These are phyloP conservation scores for Starmerella roubikii DNA, from an alignment of 805 yeast genomes.

Conservation along the genomic window DNA sequence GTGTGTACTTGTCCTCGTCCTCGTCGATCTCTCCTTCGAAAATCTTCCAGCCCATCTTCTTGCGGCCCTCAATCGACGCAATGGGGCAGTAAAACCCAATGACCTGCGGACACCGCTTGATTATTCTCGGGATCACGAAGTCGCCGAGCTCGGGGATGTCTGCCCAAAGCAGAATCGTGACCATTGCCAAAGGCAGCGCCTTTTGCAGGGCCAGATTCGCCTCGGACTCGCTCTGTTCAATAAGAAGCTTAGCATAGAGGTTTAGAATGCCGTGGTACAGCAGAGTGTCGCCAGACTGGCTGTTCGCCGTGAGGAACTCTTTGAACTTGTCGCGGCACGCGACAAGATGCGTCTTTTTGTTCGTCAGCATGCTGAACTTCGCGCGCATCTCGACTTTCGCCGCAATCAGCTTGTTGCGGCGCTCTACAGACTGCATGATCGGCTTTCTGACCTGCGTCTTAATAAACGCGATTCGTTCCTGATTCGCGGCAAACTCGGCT, in stretches of 20 bases:
- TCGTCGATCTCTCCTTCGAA: constrained; percentile 31
- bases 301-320: constrained; percentile 37
- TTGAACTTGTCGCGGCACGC: constrained; percentile 34
- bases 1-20: constrained; percentile 59
- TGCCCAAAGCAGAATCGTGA: constrained; percentile 43
- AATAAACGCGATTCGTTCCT: constrained; percentile 32
- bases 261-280: constrained; percentile 66
- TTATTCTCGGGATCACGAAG: constrained; percentile 60
- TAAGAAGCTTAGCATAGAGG: constrained; percentile 69
- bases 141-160: constrained; percentile 40
- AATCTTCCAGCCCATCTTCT: constrained; percentile 78
- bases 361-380: constrained; percentile 82
- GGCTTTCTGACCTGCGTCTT: constrained; percentile 46
- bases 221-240: constrained; percentile 87
- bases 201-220: constrained; percentile 65
- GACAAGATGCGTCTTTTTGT: constrained; percentile 45
- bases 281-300: constrained; percentile 30
- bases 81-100: constrained; percentile 68
- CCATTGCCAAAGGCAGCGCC: constrained; percentile 63
- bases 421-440: constrained; percentile 34
- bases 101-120: constrained; percentile 79
- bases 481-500: constrained; percentile 22
- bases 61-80: constrained; percentile 70
- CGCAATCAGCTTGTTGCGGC: constrained; percentile 42
- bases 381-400: constrained; percentile 71